phyloP scores from a whole-genome alignment of 2,329 filamentous ascomycete species.

The Akanthomyces lecanii region DNA sequence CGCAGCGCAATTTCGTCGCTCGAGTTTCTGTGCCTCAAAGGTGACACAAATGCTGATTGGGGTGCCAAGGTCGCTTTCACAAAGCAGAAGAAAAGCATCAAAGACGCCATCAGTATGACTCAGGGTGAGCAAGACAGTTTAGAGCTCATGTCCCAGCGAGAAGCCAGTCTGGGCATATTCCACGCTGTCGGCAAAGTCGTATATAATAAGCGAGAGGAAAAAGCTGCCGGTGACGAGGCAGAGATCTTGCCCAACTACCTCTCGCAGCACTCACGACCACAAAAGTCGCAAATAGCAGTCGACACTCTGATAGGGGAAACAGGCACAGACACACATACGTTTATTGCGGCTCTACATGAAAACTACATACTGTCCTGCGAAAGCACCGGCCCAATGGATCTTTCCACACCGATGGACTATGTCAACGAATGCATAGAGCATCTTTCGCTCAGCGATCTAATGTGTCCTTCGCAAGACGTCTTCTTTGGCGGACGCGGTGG shows the following conservation, averaged over 20 bases:
- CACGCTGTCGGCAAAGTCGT: constrained; percentile 94
- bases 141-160: constrained; percentile 76
- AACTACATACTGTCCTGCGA: constrained; percentile 88
- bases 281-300: constrained; percentile 60
- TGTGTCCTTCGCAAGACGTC: constrained; percentile 68
- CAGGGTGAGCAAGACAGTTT: constrained; percentile 75
- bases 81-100: constrained; percentile 60
- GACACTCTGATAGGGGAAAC: constrained; percentile 87
- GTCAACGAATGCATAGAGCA: constrained; percentile 81
- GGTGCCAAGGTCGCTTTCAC: constrained; percentile 67
- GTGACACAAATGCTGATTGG: constrained; percentile 71
- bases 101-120: constrained; percentile 59
- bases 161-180: constrained; percentile 88
- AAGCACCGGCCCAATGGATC: constrained; percentile 44
- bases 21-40: constrained; percentile 85
- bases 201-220: constrained; percentile 79
- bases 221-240: constrained; percentile 36
- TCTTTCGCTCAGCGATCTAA: constrained; percentile 81
- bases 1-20: constrained; percentile 87
- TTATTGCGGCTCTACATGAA: constrained; percentile 85
- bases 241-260: constrained; percentile 59
- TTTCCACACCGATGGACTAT: constrained; percentile 65
- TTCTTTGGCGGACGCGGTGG: constrained; percentile 61
- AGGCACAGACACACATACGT: constrained; percentile 86
- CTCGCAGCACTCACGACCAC: constrained; percentile 53